Evolutionary conservation across 108 stramenopile genomes (phyloP).

Genomic region (Fistulifera pelliculosa): DNA sequence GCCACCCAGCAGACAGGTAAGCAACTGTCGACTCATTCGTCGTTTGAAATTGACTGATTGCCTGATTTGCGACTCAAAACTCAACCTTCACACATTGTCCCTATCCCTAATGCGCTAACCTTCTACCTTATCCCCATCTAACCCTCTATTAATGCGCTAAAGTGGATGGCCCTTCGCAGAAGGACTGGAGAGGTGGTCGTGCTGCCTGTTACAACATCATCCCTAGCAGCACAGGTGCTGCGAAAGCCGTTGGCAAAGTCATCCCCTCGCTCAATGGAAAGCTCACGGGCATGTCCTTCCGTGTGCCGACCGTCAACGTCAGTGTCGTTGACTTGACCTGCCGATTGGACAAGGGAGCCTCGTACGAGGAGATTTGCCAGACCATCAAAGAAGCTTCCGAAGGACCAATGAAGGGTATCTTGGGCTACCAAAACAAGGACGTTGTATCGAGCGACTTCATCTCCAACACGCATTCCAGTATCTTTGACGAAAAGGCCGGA

Average conservation of each 20-base stretch:
- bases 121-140: no score
- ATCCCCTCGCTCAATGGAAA: slow-evolving; percentile 96
- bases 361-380: slow-evolving; percentile 92
- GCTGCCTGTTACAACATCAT: slow-evolving; percentile 98
- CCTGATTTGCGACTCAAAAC: no score
- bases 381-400: slow-evolving; percentile 94
- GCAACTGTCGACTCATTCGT: no score
- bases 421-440: slow-evolving; percentile 93
- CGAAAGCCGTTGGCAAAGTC: slow-evolving; percentile 95
- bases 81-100: no score
- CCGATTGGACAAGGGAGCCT: slow-evolving; percentile 87
- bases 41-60: no score
- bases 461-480: slow-evolving; percentile 81
- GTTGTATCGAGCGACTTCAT: slow-evolving; percentile 97
- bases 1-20: slow-evolving; percentile 97
- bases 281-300: slow-evolving; percentile 99
- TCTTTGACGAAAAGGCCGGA: slow-evolving; percentile 97
- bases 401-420: slow-evolving; percentile 87
- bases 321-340: slow-evolving; percentile 97
- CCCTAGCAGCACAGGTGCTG: slow-evolving; percentile 93
- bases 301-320: slow-evolving; percentile 98
- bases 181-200: slow-evolving; percentile 99
- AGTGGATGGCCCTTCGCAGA: slow-evolving; percentile 96
- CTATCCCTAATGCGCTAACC: no score
- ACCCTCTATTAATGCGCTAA: no score